Base-by-base conservation (phyloP, 371 early-diverging fungal genomes). In the Mortierella sp. region DNA sequence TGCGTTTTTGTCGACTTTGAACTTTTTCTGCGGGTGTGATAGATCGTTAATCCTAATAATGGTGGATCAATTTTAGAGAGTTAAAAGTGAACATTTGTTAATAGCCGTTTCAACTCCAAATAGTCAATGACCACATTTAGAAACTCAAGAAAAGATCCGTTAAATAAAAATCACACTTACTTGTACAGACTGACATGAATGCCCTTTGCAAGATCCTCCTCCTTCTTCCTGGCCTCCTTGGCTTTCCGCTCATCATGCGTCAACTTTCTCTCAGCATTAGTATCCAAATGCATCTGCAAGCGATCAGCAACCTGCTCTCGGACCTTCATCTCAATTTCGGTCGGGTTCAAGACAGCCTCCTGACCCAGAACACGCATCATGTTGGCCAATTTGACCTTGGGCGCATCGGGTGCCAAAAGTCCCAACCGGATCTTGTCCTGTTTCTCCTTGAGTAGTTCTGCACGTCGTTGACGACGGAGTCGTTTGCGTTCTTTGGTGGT, bases 401-500 rank as follows among this genome's bases (percentile, higher is more conserved):
- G 97, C 78, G 95, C 94, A 76, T 98, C 99, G 0, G 98, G 97
- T 48, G 98, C 97, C 70, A 98, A 80, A 44, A 99, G 89, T 0
- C 99, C 99, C 26, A 99, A 88, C 71, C 97, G 93, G 72, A 98
- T 95, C 87, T 98, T 98, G 70, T 98, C 99, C 74, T 95, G 98
- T 75, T 96, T 97, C 79, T 99, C 99, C 81, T 96, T 96, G 76
- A 95, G 95, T 52, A 92, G 89, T 76, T 98, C 99, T 57, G 91
- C 85, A 71, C 99, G 93, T 60, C 94, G 90, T 84, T 98, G 99
- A 68, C 99, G 92, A 70, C 99, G 91, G 74, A 98, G 87, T 89
- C 98, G 98, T 83, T 98, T 98, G 45, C 93, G 92, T 86, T 99
- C 99, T 88, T 96, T 97, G 73, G 94, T 96, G 13, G 99, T 98